These are phyloP conservation scores for Alternaria arbusti DNA, from an alignment of 2,329 filamentous ascomycete genomes.

Conservation along the genomic window DNA sequence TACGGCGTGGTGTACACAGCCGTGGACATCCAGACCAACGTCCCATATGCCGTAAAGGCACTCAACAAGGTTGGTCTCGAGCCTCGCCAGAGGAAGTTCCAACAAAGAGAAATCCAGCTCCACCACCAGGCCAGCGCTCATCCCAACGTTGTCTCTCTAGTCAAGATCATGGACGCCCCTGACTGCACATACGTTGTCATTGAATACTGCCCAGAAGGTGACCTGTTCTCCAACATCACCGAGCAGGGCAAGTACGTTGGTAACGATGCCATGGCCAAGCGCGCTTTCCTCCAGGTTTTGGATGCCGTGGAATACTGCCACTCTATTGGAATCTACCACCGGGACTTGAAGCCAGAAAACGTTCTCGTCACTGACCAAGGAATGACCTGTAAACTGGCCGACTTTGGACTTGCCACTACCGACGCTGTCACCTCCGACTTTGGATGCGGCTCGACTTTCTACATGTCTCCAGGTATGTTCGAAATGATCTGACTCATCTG, in stretches of 20 bases:
- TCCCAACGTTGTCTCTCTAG: constrained; percentile 89
- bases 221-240: constrained; percentile 97
- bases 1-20: constrained; percentile 97
- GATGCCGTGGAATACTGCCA: constrained; percentile 98
- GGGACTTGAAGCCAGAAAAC: constrained; percentile 98
- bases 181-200: constrained; percentile 97
- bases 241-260: constrained; percentile 91
- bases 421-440: constrained; percentile 88
- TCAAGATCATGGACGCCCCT: constrained; percentile 88
- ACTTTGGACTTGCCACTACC: constrained; percentile 93
- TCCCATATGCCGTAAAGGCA: constrained; percentile 93
- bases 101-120: constrained; percentile 89
- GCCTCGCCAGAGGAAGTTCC: constrained; percentile 84
- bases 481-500: constrained; percentile 14
- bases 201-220: constrained; percentile 96
- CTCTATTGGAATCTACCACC: constrained; percentile 89
- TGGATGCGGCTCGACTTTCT: constrained; percentile 97
- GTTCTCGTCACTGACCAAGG: constrained; percentile 90
- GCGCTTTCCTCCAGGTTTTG: constrained; percentile 91
- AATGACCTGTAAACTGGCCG: constrained; percentile 90
- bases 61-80: constrained; percentile 94
- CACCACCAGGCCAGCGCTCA: constrained; percentile 90
- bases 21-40: constrained; percentile 79
- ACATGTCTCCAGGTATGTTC: constrained; percentile 95
- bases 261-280: constrained; percentile 86